Conservation (phyloP, 2,329 filamentous ascomycete species). For the Didymella keratinophila region DNA sequence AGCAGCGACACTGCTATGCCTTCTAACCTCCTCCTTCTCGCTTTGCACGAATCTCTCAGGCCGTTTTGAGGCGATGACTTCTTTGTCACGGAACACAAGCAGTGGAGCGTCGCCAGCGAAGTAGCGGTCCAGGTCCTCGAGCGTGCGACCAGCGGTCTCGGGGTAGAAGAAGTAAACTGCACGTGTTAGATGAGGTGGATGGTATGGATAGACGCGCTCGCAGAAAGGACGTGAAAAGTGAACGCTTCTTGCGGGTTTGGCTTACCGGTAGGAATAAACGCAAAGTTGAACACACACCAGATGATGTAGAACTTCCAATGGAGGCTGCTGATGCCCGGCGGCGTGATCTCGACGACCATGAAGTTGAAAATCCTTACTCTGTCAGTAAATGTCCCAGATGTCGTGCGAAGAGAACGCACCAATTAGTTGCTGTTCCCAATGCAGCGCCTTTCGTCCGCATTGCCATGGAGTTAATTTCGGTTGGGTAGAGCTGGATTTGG, state of each 20-base stretch:
- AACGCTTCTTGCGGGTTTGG: background rate
- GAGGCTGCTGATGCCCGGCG: slow-evolving; percentile 53
- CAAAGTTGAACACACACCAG: slow-evolving; percentile 56
- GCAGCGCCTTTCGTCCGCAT: slow-evolving; percentile 61
- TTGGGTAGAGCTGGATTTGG: slow-evolving; percentile 49
- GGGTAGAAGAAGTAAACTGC: slow-evolving; percentile 42
- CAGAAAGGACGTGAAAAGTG: background rate
- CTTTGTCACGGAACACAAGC: slow-evolving; percentile 58
- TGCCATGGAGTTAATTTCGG: slow-evolving; percentile 59
- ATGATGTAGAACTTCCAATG: slow-evolving; percentile 56
- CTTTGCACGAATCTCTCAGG: slow-evolving; percentile 56
- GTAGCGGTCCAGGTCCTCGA: slow-evolving; percentile 44
- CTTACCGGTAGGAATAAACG: slow-evolving; percentile 55
- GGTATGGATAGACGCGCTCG: too few relatives aligned
- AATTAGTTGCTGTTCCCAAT: slow-evolving; percentile 60
- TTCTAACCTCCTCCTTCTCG: slow-evolving; percentile 46
- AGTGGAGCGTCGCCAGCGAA: slow-evolving; percentile 41
- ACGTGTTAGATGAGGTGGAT: slow-evolving; percentile 4
- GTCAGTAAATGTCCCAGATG: background rate
- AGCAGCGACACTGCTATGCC: slow-evolving; percentile 34
- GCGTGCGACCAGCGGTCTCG: slow-evolving; percentile 40
- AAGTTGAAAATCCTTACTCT: slow-evolving; percentile 15
- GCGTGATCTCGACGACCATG: slow-evolving; percentile 50
- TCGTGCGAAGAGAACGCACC: slow-evolving; percentile 33
- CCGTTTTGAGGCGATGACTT: slow-evolving; percentile 56